Evolutionary conservation across 805 yeast species (phyloP), one percentile per base, ranked within the genome.

Genomic region (Lachancea quebecensis): DNA sequence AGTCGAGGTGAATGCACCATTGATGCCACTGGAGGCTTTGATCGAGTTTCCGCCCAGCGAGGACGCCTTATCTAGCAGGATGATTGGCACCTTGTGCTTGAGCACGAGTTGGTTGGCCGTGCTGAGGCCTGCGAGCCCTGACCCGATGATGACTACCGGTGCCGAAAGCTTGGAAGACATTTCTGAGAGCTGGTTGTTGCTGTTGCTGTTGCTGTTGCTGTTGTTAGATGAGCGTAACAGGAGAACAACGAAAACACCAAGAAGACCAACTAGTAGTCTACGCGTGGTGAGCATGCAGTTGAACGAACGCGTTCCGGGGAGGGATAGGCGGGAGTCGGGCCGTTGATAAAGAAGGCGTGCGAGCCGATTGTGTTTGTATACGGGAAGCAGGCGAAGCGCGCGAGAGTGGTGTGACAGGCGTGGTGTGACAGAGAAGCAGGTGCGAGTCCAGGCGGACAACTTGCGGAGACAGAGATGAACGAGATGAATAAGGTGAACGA

Each of bases 1-100:
- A 4, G 83, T 77, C 14, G 73, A 57, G 0, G 95, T 82, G 32
- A 72, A 66, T 0, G 85, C 81, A n/a, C 93, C 95, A 57, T 78
- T 78, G 44, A 79, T 78, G 17, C 84, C 84, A 18, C 80, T 74
- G 2, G 81, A 75, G 0, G 84, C 84, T 59, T 77, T 78, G 44
- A 72, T 70, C 2, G 82, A 78, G 51, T 79, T 79, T 6, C 83
- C 82, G 28, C 84, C 84, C 30, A 75, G 56, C 27, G 66, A 65
- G 11, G 60, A 62, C 0, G 71, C 62, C 52, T 79, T 79, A 44
- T 79, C 84, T 2, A 79, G 44, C 6, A 79, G 46, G 0, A 70
- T 55, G 3, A 78, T 76, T 0, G 74, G 69, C 17, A 65, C 49
- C 11, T 72, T 70, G 18, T 60, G 50, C 35, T 68, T 59, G 18